phyloP scores from a whole-genome alignment of 2,329 filamentous ascomycete genomes.

The Colletotrichum godetiae region DNA sequence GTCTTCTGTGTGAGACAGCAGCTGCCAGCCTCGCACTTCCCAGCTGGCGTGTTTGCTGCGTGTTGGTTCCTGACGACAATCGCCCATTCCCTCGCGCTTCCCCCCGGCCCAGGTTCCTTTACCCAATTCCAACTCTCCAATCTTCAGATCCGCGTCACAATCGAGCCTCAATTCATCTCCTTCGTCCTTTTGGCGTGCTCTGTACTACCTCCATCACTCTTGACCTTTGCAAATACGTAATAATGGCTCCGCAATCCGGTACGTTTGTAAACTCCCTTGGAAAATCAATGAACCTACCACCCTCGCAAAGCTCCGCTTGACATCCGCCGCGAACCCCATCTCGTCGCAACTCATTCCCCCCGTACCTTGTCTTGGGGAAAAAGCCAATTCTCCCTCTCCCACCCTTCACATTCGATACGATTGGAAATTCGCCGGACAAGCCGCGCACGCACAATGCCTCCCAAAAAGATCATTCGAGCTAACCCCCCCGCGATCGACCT shows the following conservation, averaged over 20 bases:
- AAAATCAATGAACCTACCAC: slow-evolving; percentile 15
- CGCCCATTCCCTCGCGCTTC: slow-evolving; percentile 16
- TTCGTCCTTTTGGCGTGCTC: neutral
- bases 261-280: slow-evolving; percentile 29
- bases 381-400: slow-evolving; percentile 3
- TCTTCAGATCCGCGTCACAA: slow-evolving; percentile 20
- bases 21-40: slow-evolving; percentile 27
- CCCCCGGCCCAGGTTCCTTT: slow-evolving; percentile 8
- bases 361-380: slow-evolving; percentile 8
- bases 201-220: neutral
- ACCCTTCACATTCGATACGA: neutral
- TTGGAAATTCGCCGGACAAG: neutral
- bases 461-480: slow-evolving; percentile 52
- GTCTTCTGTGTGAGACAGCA: slow-evolving; percentile 19
- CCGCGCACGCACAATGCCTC: slow-evolving; percentile 42
- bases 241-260: slow-evolving; percentile 37
- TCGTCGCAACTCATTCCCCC: slow-evolving; percentile 19
- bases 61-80: slow-evolving; percentile 25
- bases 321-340: slow-evolving; percentile 33
- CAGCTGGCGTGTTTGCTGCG: slow-evolving; percentile 20
- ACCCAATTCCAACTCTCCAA: slow-evolving; percentile 17
- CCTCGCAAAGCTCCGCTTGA: slow-evolving; percentile 35
- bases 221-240: slow-evolving; percentile 9
- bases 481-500: slow-evolving; percentile 46
- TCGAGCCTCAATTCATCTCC: slow-evolving; percentile 23